A percentile compares a stretch with the other conserved stretches of the same genome.
Evolutionary conservation across 2,329 filamentous ascomycete species (phyloP).

Genomic region (Talaromyces sp.): DNA sequence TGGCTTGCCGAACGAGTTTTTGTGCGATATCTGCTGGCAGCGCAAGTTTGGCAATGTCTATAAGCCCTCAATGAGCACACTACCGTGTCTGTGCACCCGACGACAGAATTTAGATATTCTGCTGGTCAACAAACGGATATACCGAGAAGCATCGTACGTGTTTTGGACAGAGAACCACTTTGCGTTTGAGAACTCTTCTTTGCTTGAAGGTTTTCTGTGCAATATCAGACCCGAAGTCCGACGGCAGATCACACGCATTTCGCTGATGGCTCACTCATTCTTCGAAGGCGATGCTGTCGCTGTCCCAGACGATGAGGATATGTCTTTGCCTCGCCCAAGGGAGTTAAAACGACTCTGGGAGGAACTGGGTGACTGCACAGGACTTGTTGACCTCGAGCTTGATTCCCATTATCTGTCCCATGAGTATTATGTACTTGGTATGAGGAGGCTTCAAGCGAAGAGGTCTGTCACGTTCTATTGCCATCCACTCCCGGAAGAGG

Average conservation of each 20-base stretch:
- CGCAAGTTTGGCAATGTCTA: constrained; percentile 1
- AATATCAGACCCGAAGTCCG: constrained; percentile 1
- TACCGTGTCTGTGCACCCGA: constrained; percentile 12
- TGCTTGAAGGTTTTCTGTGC: constrained; percentile 10
- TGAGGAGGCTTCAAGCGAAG: background rate
- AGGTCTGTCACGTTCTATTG: background rate
- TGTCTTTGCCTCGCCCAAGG: background rate
- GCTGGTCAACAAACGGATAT: constrained; percentile 4
- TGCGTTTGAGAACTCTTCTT: constrained; percentile 12
- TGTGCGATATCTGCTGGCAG: constrained; percentile 16
- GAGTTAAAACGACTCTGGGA: background rate
- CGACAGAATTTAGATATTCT: constrained; percentile 8
- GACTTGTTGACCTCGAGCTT: background rate
- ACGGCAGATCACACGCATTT: background rate
- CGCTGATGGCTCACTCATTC: background rate
- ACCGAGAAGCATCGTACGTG: constrained; percentile 11
- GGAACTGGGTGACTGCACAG: background rate
- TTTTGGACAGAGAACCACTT: constrained; percentile 16
- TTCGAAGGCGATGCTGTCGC: background rate
- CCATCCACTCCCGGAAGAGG: background rate
- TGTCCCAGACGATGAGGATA: background rate
- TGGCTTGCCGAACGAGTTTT: constrained; percentile 6
- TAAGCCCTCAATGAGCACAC: constrained; percentile 6
- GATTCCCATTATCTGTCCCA: constrained; percentile 16
- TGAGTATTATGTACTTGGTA: background rate